Evolutionary conservation across 2,329 filamentous ascomycete genomes (phyloP).

Genomic region (Helotiales sp.): DNA sequence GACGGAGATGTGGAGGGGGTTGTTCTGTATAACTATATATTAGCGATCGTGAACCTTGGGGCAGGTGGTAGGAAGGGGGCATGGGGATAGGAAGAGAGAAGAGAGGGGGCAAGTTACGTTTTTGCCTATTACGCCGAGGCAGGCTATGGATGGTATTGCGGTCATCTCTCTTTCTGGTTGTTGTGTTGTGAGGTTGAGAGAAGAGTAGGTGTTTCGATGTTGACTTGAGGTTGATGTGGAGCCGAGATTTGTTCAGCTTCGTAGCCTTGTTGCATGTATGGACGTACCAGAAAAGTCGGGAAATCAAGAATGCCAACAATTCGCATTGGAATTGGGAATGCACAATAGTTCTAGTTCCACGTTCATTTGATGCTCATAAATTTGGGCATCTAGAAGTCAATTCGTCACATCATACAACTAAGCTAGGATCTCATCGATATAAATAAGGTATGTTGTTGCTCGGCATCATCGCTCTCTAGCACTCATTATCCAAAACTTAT

Average conservation of each 20-base stretch:
- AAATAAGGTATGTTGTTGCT: not conserved
- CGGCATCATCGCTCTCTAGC: not conserved
- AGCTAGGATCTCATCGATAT: not conserved
- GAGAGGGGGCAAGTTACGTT: constrained; percentile 62
- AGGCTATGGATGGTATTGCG: constrained; percentile 81
- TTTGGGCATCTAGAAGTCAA: too few relatives aligned
- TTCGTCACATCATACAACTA: constrained; percentile 5
- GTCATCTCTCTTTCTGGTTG: constrained; percentile 49
- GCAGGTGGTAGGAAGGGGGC: not conserved
- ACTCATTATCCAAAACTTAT: not conserved
- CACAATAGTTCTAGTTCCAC: too few relatives aligned
- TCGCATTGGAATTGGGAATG: not conserved
- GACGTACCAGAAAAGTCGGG: too few relatives aligned
- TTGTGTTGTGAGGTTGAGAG: constrained; percentile 14
- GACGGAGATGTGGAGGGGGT: constrained; percentile 90
- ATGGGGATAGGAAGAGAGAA: not conserved
- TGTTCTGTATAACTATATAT: too few relatives aligned
- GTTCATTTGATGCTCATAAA: too few relatives aligned
- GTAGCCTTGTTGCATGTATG: constrained; percentile 22
- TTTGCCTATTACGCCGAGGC: constrained; percentile 91
- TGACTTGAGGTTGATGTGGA: constrained; percentile 11
- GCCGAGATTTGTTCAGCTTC: constrained; percentile 24
- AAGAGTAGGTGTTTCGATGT: constrained; percentile 8
- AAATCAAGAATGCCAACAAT: not conserved
- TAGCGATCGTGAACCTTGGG: too few relatives aligned